phyloP scores from a whole-genome alignment of 1,284 basidiomycete genomes.

The Ustilago bromivora region DNA sequence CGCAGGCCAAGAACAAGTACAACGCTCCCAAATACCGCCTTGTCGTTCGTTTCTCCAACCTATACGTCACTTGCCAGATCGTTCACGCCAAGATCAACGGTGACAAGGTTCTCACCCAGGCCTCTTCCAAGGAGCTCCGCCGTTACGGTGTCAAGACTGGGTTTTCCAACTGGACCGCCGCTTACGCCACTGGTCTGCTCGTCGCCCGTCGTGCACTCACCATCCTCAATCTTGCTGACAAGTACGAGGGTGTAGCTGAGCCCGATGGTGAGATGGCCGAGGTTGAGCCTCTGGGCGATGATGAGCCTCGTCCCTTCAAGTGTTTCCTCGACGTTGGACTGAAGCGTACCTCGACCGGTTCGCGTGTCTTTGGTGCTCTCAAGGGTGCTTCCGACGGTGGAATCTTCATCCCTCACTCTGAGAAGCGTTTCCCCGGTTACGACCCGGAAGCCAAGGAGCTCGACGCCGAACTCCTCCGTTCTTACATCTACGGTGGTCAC shows the following conservation, averaged over 20 bases:
- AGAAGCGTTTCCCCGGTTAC: slow-evolving; percentile 98
- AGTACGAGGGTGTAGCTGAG: slow-evolving; percentile 95
- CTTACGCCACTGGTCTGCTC: slow-evolving; percentile 97
- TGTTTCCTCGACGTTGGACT: slow-evolving; percentile 98
- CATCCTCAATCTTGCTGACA: slow-evolving; percentile 96
- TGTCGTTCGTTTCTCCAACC: slow-evolving; percentile 85
- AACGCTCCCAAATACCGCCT: slow-evolving; percentile 98
- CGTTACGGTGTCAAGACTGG: slow-evolving; percentile 98
- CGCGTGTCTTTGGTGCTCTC: slow-evolving; percentile 97
- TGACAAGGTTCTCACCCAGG: slow-evolving; percentile 85
- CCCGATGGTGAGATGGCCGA: slow-evolving; percentile 87
- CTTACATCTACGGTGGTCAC: slow-evolving; percentile 98
- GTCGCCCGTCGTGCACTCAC: slow-evolving; percentile 92
- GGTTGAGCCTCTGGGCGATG: slow-evolving; percentile 88
- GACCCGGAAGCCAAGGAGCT: slow-evolving; percentile 94
- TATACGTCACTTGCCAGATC: slow-evolving; percentile 75
- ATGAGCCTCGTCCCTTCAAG: slow-evolving; percentile 98
- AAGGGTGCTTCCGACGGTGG: slow-evolving; percentile 99
- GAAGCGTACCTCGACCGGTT: slow-evolving; percentile 96
- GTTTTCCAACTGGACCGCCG: slow-evolving; percentile 98
- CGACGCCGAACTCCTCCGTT: slow-evolving; percentile 93
- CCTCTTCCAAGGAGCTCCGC: slow-evolving; percentile 85
- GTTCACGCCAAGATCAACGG: slow-evolving; percentile 97
- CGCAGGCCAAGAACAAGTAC: slow-evolving; percentile 99
- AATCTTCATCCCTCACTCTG: slow-evolving; percentile 96